Conservation (phyloP, 1,139 yeast species). For the Pichia sp. region DNA sequence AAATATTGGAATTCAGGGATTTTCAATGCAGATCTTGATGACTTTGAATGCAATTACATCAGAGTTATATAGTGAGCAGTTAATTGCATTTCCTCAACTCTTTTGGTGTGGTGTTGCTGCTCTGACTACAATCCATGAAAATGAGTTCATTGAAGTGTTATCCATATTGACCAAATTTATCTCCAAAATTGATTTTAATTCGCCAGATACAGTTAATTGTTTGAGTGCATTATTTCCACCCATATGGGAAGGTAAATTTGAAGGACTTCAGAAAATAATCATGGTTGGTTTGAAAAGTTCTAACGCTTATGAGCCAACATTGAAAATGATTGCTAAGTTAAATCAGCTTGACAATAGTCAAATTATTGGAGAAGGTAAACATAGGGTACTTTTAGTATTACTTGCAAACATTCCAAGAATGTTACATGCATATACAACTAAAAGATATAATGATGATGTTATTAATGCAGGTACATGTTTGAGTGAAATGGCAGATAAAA, state of each 20-base stretch:
- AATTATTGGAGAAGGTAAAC: conserved; percentile 66
- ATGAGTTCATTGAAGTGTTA: conserved; percentile 82
- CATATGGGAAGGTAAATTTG: conserved; percentile 92
- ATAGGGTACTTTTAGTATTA: conserved; percentile 63
- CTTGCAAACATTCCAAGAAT: conserved; percentile 79
- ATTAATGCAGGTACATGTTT: conserved; percentile 53
- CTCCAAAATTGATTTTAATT: conserved; percentile 78
- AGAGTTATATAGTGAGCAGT: conserved; percentile 66
- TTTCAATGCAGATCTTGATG: conserved; percentile 95
- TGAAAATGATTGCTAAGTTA: conserved; percentile 66
- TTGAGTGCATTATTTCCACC: conserved; percentile 84
- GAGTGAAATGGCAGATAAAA: conserved; percentile 52
- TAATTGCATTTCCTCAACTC: conserved; percentile 83
- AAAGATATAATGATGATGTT: conserved; percentile 44
- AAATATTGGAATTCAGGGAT: conserved; percentile 86
- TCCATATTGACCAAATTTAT: conserved; percentile 77
- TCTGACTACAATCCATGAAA: conserved; percentile 82
- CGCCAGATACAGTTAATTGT: conserved; percentile 79
- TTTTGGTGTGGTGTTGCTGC: conserved; percentile 97
- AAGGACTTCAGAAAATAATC: conserved; percentile 75
- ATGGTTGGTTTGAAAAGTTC: conserved; percentile 79
- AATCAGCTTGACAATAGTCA: conserved; percentile 64
- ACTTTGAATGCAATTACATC: conserved; percentile 89
- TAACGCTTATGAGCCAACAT: conserved; percentile 69
- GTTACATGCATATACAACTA: conserved; percentile 65